A percentile compares a stretch with the other conserved stretches of the same genome.
phyloP scores from a whole-genome alignment of 768 basidiomycete species.

The Neoboletus magnificus region DNA sequence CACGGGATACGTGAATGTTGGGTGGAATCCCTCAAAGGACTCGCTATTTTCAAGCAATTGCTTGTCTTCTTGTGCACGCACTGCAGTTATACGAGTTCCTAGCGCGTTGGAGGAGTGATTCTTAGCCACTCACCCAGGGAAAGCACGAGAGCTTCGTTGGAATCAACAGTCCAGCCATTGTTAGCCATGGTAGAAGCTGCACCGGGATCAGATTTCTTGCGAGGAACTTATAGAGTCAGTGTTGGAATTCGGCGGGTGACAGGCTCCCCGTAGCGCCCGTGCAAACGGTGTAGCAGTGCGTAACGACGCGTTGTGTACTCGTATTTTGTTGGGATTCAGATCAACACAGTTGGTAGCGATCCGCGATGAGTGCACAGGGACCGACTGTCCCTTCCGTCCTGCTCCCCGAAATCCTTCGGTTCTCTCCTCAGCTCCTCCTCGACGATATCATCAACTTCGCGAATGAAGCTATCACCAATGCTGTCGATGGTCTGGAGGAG shows the following conservation, averaged over 20 bases:
- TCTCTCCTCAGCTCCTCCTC: conserved; percentile 78
- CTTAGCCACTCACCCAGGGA: conserved; percentile 55
- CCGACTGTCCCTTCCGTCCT: conserved; percentile 26
- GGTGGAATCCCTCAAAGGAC: conserved; percentile 67
- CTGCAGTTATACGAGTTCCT: conserved; percentile 36
- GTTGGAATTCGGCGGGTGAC: no score
- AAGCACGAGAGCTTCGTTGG: conserved; percentile 72
- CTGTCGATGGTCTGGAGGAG: conserved; percentile 76
- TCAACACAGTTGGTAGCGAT: not conserved
- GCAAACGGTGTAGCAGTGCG: not conserved
- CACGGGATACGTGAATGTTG: conserved; percentile 92
- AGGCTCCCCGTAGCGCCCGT: not conserved
- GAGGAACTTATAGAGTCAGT: not conserved
- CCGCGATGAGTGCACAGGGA: conserved; percentile 27
- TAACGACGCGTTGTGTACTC: conserved; percentile 27
- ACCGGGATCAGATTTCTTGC: not conserved
- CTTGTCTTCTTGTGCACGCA: conserved; percentile 67
- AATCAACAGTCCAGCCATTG: conserved; percentile 71
- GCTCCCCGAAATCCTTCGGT: conserved; percentile 63
- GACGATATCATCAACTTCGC: conserved; percentile 86
- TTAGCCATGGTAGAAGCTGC: conserved; percentile 19
- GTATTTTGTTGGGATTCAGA: conserved; percentile 16
- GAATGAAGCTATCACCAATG: conserved; percentile 73
- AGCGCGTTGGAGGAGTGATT: not conserved
- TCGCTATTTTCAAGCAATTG: conserved; percentile 54